Evolutionary conservation across 192 early-diverging fungal species (phyloP), one percentile per base, ranked within the genome.

Genomic region (Anaeromyces robustus): DNA sequence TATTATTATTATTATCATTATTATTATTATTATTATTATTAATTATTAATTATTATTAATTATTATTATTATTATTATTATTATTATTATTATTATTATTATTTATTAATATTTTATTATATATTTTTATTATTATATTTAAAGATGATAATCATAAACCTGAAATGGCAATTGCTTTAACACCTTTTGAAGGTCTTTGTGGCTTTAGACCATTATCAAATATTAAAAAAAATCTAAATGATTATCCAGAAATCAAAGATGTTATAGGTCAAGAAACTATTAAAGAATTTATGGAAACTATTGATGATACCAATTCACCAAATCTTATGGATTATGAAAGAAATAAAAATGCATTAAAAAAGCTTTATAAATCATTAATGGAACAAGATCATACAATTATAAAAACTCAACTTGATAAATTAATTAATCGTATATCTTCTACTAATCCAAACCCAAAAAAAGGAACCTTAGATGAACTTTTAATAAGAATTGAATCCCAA

Each of bases 141-240:
- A 52, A 52, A 39, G 37, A 39, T 39, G 37, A 39, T 39, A 39
- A 39, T 39, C 37, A 39, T 13, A 39, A 39, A 39, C 37, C 37
- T 14, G 37, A 29, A 82, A 79, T 84, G 77, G 95, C 97, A 11
- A 88, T 99, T 79, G 97, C 96, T 14, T 85, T 99, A 39, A 98
- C 97, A 18, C 92, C 92, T 22, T 99, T 99, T 85, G 94, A 96
- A 83, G 96, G 95, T 4, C 89, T 99, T 77, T 97, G 95, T 85
- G 95, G 94, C 30, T 99, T 99, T 89, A 87, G 93, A 34, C 93
- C 95, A 2, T 86, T 97, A 78, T 79, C 88, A 28, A 92, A 97
- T 83, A 97, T 99, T 80, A 83, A 83, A 3, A 78, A 34, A 12
- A 86, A 91, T 83, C 82, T 97, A 78, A 83, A 85, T 4, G 82